phyloP scores from a whole-genome alignment of 805 yeast genomes.

The Spathaspora hagerdaliae region DNA sequence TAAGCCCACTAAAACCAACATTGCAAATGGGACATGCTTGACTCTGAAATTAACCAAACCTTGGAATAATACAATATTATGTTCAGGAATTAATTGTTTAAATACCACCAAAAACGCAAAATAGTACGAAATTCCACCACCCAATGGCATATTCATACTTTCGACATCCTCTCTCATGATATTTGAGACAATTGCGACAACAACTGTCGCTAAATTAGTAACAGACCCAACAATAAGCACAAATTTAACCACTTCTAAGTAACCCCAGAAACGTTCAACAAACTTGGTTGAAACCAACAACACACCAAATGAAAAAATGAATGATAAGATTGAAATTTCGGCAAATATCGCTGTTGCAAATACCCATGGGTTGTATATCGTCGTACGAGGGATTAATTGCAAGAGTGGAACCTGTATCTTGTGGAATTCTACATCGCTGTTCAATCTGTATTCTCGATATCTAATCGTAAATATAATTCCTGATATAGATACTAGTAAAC shows the following conservation, averaged over 20 bases:
- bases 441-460: conserved; percentile 22
- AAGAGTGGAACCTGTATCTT: conserved; percentile 51
- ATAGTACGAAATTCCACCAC: conserved; percentile 49
- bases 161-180: conserved; percentile 29
- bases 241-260: conserved; percentile 45
- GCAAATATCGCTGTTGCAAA: conserved; percentile 60
- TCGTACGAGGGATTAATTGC: conserved; percentile 60
- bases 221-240: conserved; percentile 50
- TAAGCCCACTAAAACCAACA: conserved; percentile 25
- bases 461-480: conserved; percentile 40
- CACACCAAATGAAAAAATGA: conserved; percentile 34
- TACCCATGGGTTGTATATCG: conserved; percentile 62
- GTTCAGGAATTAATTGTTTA: conserved; percentile 58
- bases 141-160: conserved; percentile 42
- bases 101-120: conserved; percentile 55
- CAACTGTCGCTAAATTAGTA: conserved; percentile 52
- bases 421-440: conserved; percentile 19
- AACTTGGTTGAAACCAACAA: conserved; percentile 41
- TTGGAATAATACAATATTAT: conserved; percentile 45
- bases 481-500: conserved; percentile 37
- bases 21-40: conserved; percentile 57
- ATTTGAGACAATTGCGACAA: conserved; percentile 37
- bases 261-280: conserved; percentile 51
- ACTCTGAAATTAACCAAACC: conserved; percentile 47
- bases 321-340: conserved; percentile 48